Conservation (phyloP, 176 grass and related monocot species). For the Carex littledalei region DNA sequence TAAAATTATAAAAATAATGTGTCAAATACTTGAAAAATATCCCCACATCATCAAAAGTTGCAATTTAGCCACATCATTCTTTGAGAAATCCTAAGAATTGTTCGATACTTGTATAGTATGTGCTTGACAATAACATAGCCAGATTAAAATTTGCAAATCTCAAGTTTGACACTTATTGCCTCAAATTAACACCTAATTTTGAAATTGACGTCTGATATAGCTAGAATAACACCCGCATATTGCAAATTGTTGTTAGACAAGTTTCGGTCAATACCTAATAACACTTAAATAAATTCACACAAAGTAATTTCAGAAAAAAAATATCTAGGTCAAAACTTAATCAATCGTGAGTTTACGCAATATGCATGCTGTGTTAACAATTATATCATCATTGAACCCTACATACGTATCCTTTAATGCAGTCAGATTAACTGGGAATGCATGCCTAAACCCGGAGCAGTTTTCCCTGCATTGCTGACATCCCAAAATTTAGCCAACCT, state of each 20-base stretch:
- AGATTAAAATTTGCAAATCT: neutral
- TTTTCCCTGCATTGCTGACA: neutral
- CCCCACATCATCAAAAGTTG: neutral
- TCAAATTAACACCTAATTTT: neutral
- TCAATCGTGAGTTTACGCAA: neutral
- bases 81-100: neutral
- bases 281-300: neutral
- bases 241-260: neutral
- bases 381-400: conserved; percentile 3
- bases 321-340: neutral
- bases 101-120: neutral
- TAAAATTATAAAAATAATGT: conserved; percentile 26
- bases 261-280: neutral
- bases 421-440: neutral
- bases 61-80: neutral
- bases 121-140: neutral
- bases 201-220: neutral
- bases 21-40: conserved; percentile 17
- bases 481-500: neutral
- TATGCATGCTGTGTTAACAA: neutral
- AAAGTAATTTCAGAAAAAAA: neutral
- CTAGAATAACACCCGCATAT: neutral
- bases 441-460: neutral
- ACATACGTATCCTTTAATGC: neutral
- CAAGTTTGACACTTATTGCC: neutral